A percentile compares a stretch with the other conserved stretches of the same genome.
Conservation (phyloP, 495 filamentous ascomycete species). For the Filosporella fistucella region DNA sequence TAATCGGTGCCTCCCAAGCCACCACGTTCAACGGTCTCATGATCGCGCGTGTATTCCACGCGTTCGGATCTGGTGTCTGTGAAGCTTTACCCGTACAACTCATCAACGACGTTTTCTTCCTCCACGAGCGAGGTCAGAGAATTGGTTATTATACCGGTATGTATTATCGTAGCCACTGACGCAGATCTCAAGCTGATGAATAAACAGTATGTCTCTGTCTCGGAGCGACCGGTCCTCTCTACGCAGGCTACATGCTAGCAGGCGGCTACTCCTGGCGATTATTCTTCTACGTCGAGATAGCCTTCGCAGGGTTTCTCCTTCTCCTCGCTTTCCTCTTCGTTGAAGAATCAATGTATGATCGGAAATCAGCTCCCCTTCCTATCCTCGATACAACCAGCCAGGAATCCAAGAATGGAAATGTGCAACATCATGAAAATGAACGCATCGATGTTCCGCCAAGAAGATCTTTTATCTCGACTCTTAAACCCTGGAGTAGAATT, state of each 20-base stretch:
- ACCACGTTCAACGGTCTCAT: slow-evolving; percentile 49
- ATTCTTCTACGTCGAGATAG: slow-evolving; percentile 62
- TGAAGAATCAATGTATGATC: slow-evolving; percentile 56
- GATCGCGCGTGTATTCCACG: slow-evolving; percentile 49
- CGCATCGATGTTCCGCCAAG: slow-evolving; percentile 27
- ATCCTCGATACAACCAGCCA: slow-evolving; percentile 15
- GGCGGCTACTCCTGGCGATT: slow-evolving; percentile 59
- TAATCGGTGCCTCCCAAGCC: slow-evolving; percentile 51
- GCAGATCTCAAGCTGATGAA: too few species aligned
- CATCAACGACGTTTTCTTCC: slow-evolving; percentile 64
- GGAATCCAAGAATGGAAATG: slow-evolving; percentile 19
- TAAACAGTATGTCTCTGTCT: slow-evolving; percentile 59
- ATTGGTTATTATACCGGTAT: slow-evolving; percentile 58
- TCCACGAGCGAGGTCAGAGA: slow-evolving; percentile 55
- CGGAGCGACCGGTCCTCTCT: slow-evolving; percentile 53
- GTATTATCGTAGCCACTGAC: too few species aligned
- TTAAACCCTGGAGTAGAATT: slow-evolving; percentile 35
- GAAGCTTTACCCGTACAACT: slow-evolving; percentile 60
- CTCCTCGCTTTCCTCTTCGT: slow-evolving; percentile 57
- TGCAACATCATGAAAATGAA: slow-evolving; percentile 3
- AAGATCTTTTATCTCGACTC: slow-evolving; percentile 40
- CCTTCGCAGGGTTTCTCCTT: slow-evolving; percentile 49
- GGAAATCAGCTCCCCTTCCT: slow-evolving; percentile 20
- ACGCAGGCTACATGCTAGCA: slow-evolving; percentile 59
- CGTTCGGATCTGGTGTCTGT: slow-evolving; percentile 55